Conservation (phyloP, 257 asterid species). For the Handroanthus guayacan region DNA sequence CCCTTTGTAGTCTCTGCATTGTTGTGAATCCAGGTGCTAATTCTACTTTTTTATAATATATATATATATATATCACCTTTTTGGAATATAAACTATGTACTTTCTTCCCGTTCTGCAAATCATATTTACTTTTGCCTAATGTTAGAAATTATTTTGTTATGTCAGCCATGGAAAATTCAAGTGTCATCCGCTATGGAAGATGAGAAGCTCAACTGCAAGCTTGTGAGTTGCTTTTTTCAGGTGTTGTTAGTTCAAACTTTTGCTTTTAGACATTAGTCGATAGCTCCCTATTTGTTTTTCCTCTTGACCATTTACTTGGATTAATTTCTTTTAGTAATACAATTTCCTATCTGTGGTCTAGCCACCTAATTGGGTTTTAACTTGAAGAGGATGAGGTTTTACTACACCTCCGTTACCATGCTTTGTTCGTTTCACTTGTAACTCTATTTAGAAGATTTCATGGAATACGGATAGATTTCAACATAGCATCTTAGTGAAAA, state of each 20-base stretch:
- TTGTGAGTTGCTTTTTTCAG: slow-evolving; percentile 14
- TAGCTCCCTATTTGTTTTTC: not conserved
- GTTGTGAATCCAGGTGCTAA: not conserved
- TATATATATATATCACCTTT: not conserved
- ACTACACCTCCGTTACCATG: not conserved
- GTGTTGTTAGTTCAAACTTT: slow-evolving; percentile 1
- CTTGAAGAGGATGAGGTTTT: slow-evolving; percentile 13
- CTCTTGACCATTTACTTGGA: not conserved
- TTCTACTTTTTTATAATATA: not conserved
- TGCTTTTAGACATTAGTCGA: not conserved
- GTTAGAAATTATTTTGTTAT: not conserved
- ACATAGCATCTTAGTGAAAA: not conserved
- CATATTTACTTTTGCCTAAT: not conserved
- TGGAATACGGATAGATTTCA: not conserved
- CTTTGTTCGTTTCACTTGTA: not conserved
- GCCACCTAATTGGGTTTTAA: slow-evolving; percentile 3
- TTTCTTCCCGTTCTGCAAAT: not conserved
- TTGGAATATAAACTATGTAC: not conserved
- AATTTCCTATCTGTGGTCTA: not conserved
- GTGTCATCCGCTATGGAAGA: not conserved
- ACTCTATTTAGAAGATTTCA: not conserved
- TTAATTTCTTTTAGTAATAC: not conserved
- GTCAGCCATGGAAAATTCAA: not conserved
- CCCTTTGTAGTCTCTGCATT: not conserved
- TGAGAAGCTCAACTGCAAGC: not conserved